These are phyloP conservation scores for Colletotrichum theobromicola DNA, from an alignment of 2,329 filamentous ascomycete species.

Conservation along the genomic window DNA sequence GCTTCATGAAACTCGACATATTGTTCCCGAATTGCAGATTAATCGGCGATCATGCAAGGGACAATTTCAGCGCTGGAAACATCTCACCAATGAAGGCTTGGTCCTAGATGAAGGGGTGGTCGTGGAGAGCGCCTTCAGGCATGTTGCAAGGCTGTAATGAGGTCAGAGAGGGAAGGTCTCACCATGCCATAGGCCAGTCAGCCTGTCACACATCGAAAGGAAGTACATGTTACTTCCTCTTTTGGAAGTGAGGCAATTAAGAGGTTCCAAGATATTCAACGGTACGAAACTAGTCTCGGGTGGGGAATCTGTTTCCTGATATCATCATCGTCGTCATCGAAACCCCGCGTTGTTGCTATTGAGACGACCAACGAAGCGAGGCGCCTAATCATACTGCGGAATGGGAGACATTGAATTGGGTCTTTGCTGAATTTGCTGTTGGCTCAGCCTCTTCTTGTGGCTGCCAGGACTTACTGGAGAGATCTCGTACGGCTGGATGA, in stretches of 20 bases:
- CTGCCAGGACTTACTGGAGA: background rate
- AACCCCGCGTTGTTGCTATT: background rate
- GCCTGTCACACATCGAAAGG: background rate
- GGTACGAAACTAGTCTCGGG: too few relatives aligned
- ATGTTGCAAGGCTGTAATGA: rapidly evolving
- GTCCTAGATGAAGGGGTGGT: too few relatives aligned
- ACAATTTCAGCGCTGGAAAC: too few relatives aligned
- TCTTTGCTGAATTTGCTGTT: background rate
- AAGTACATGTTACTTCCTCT: background rate
- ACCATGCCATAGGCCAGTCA: background rate
- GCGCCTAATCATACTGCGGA: background rate
- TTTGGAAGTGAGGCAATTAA: background rate
- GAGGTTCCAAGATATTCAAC: background rate
- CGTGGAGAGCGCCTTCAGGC: background rate
- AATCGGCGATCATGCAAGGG: too few relatives aligned
- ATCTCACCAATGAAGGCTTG: too few relatives aligned
- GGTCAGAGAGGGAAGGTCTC: background rate
- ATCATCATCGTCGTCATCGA: too few relatives aligned
- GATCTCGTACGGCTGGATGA: background rate
- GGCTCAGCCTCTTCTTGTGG: background rate
- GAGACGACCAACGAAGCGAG: too few relatives aligned
- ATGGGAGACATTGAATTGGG: rapidly evolving
- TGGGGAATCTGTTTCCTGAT: too few relatives aligned
- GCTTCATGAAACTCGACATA: background rate
- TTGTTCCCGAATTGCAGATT: background rate